Evolutionary conservation across 192 early-diverging fungal genomes (phyloP).

Genomic region (Gigaspora rosea): DNA sequence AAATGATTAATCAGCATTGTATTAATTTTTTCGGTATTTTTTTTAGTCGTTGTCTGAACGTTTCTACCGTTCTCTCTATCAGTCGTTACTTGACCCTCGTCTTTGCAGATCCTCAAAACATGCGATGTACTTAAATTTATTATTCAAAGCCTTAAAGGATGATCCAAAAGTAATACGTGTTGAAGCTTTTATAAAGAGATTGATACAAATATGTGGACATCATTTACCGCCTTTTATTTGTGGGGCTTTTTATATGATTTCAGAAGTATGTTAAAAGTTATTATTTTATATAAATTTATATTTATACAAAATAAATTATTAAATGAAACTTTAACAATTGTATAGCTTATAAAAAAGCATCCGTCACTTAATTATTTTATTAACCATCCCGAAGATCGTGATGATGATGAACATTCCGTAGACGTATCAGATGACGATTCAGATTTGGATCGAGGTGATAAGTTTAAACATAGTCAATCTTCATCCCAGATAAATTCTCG

Average conservation of each 20-base stretch:
- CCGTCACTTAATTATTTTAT: not conserved
- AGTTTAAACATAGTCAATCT: no score
- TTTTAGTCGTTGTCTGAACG: conserved; percentile 68
- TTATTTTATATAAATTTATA: no score
- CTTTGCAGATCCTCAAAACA: conserved; percentile 80
- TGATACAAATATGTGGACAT: conserved; percentile 75
- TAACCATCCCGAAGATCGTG: not conserved
- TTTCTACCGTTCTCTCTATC: conserved; percentile 91
- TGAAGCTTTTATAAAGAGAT: conserved; percentile 87
- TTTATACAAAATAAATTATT: no score
- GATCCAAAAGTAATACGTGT: conserved; percentile 69
- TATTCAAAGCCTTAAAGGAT: conserved; percentile 80
- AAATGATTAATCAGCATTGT: not conserved
- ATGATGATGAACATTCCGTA: conserved; percentile 35
- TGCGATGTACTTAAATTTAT: conserved; percentile 90
- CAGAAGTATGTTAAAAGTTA: conserved; percentile 53
- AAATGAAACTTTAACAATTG: not conserved
- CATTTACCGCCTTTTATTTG: conserved; percentile 84
- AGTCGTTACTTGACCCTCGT: conserved; percentile 82
- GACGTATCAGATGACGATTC: no score
- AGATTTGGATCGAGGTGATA: no score
- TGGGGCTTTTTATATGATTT: conserved; percentile 80
- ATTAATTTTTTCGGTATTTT: conserved; percentile 36
- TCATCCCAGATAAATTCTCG: conserved; percentile 31
- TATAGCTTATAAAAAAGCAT: not conserved